Evolutionary conservation across 495 filamentous ascomycete species (phyloP).

Genomic region (Penicillium herquei): DNA sequence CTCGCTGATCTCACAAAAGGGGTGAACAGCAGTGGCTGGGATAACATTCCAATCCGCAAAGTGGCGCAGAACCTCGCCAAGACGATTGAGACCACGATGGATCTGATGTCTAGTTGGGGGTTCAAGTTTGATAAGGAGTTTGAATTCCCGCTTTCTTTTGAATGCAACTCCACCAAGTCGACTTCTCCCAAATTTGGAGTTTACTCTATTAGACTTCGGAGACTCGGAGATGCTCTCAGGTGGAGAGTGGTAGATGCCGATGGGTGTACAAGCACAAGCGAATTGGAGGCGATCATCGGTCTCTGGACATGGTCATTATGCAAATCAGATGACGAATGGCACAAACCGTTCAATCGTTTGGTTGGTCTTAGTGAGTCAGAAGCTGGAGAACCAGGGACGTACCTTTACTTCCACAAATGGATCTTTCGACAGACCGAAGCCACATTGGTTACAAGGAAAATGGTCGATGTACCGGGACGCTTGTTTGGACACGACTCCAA

Average conservation of each 20-base stretch:
- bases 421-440: conserved; percentile 33
- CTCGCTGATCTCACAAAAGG: conserved; percentile 28
- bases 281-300: conserved; percentile 37
- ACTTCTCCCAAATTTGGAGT: background rate
- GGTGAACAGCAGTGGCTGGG: conserved; percentile 23
- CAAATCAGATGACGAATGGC: conserved; percentile 19
- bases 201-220: conserved; percentile 20
- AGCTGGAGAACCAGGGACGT: conserved; percentile 20
- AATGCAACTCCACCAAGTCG: conserved; percentile 12
- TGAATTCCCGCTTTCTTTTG: conserved; percentile 22
- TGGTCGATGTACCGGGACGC: conserved; percentile 15
- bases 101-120: conserved; percentile 31
- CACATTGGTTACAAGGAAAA: conserved; percentile 17
- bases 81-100: conserved; percentile 34
- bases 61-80: conserved; percentile 25
- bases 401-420: conserved; percentile 41
- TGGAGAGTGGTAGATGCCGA: conserved; percentile 20
- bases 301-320: conserved; percentile 36
- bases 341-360: conserved; percentile 20
- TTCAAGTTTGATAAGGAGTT: conserved; percentile 11
- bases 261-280: conserved; percentile 3
- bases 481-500: conserved; percentile 25
- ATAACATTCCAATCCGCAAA: conserved; percentile 31
- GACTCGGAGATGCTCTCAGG: conserved; percentile 24
- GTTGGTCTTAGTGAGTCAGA: conserved; percentile 27